These are phyloP conservation scores for Rhodocollybia butyracea DNA, from an alignment of 768 basidiomycete species.

Conservation along the genomic window DNA sequence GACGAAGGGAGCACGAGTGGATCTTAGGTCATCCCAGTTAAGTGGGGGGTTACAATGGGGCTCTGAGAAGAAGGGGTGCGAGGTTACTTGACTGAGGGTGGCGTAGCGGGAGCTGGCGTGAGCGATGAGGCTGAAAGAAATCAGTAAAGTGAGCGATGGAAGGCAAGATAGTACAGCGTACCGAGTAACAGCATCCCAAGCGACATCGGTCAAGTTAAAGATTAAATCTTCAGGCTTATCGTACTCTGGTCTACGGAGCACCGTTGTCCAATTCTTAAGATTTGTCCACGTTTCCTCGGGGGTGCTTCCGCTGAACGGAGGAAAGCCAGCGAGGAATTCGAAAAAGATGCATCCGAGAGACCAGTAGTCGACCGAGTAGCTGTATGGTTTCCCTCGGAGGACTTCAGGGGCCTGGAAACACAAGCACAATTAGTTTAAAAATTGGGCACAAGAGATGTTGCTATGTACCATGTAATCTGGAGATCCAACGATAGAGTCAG, in stretches of 20 bases:
- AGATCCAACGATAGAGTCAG: constrained; percentile 96
- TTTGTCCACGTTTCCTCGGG: constrained; percentile 99
- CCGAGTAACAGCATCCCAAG: constrained; percentile 94
- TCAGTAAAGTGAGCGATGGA: not conserved
- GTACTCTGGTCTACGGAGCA: constrained; percentile 89
- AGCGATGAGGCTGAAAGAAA: constrained; percentile 67
- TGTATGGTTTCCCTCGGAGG: constrained; percentile 90
- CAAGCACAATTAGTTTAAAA: not conserved
- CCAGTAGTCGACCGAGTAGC: constrained; percentile 97
- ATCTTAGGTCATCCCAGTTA: constrained; percentile 78
- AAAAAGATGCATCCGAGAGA: constrained; percentile 97
- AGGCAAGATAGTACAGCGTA: constrained; percentile 26
- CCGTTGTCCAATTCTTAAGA: constrained; percentile 95
- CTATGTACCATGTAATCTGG: constrained; percentile 96
- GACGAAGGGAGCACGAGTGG: constrained; percentile 82
- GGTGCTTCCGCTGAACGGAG: constrained; percentile 93
- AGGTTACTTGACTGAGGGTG: constrained; percentile 66
- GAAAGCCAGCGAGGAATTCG: constrained; percentile 95
- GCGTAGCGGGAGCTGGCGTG: constrained; percentile 79
- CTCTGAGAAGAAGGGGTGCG: constrained; percentile 82
- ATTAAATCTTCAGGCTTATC: constrained; percentile 94
- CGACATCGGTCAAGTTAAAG: constrained; percentile 90
- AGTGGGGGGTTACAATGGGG: constrained; percentile 26
- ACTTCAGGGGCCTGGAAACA: constrained; percentile 71
- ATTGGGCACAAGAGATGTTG: not conserved